Evolutionary conservation across 2,329 filamentous ascomycete species (phyloP).

Genomic region (Colletotrichum tofieldiae): DNA sequence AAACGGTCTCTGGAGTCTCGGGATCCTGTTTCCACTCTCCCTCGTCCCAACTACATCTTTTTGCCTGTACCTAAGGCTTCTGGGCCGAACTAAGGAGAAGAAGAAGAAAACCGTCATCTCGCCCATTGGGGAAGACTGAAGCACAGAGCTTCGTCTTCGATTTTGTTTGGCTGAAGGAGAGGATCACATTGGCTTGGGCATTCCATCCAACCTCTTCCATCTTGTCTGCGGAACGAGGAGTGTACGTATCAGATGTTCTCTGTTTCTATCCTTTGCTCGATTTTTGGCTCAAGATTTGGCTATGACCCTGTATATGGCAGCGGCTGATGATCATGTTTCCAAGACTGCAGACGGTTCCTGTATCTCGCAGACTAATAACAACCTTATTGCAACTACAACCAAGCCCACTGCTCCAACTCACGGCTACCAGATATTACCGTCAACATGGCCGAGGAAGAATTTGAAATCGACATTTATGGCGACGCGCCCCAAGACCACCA

Average conservation of each 20-base stretch:
- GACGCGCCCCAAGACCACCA: slow-evolving; percentile 65
- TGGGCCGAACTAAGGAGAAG: slow-evolving; percentile 37
- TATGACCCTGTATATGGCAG: slow-evolving; percentile 40
- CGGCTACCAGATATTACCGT: slow-evolving; percentile 43
- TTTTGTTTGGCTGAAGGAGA: slow-evolving; percentile 50
- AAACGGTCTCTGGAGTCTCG: slow-evolving; percentile 41
- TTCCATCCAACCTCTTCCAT: slow-evolving; percentile 44
- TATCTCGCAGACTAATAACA: slow-evolving; percentile 51
- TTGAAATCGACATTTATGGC: slow-evolving; percentile 82
- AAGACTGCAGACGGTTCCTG: slow-evolving; percentile 57
- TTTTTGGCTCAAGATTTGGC: slow-evolving; percentile 34
- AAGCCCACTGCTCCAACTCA: slow-evolving; percentile 36
- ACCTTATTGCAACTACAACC: slow-evolving; percentile 39
- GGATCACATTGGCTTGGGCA: slow-evolving; percentile 37
- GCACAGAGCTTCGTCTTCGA: slow-evolving; percentile 77
- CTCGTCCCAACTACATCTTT: slow-evolving; percentile 40
- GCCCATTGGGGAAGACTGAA: slow-evolving; percentile 55
- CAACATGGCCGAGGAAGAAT: slow-evolving; percentile 79
- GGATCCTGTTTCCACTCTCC: slow-evolving; percentile 42
- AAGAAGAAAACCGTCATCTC: slow-evolving; percentile 22
- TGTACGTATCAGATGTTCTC: slow-evolving; percentile 70
- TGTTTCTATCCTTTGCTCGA: slow-evolving; percentile 48
- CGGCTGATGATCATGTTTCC: slow-evolving; percentile 43
- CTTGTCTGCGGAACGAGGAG: slow-evolving; percentile 53
- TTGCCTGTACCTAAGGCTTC: slow-evolving; percentile 44